phyloP scores from a whole-genome alignment of 352 stramenopile genomes.

The Globisporangium apiculatum region DNA sequence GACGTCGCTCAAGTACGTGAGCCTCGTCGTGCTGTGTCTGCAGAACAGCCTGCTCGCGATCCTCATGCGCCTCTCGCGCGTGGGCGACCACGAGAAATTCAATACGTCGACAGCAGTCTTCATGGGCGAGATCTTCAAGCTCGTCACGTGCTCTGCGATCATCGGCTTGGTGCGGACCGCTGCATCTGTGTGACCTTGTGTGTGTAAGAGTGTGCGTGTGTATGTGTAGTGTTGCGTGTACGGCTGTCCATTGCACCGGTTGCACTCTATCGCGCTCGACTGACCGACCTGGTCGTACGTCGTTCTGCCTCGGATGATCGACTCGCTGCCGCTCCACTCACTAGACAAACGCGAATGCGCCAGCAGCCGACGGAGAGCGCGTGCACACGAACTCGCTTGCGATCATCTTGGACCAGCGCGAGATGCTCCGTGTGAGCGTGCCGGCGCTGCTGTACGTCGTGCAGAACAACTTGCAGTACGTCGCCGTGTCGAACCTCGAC shows the following conservation, averaged over 20 bases:
- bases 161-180: constrained; percentile 26
- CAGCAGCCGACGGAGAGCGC: constrained; percentile 2
- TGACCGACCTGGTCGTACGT: not conserved
- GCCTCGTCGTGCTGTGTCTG: constrained; percentile 69
- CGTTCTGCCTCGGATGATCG: not conserved
- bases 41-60: constrained; percentile 74
- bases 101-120: constrained; percentile 71
- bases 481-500: constrained; percentile 76
- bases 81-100: constrained; percentile 62
- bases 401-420: constrained; percentile 49
- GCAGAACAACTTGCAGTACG: constrained; percentile 83
- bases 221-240: too few species aligned
- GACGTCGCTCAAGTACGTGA: constrained; percentile 66
- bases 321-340: not conserved
- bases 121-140: constrained; percentile 65
- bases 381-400: constrained; percentile 13
- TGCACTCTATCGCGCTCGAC: not conserved
- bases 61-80: constrained; percentile 76
- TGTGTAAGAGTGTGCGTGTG: not conserved
- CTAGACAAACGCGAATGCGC: not conserved
- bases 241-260: too few species aligned
- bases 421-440: constrained; percentile 70
- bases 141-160: constrained; percentile 38
- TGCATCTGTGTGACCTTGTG: not conserved
- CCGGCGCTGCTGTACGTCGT: constrained; percentile 75